These are phyloP conservation scores for Gilbertella persicaria DNA, from an alignment of 371 early-diverging fungal genomes.

Conservation along the genomic window DNA sequence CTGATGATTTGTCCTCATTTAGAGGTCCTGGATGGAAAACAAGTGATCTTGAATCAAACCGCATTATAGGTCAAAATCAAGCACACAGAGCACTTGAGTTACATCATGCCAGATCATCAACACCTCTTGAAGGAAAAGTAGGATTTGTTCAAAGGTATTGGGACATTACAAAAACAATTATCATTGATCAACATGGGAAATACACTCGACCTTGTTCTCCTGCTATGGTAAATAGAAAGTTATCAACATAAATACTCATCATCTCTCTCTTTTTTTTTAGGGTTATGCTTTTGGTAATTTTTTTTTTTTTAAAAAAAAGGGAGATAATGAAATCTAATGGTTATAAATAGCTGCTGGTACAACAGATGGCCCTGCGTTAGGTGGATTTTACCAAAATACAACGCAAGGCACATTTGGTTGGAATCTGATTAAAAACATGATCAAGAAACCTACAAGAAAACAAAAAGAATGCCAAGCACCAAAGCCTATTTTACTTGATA, in stretches of 20 bases:
- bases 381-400: constrained; percentile 45
- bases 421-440: constrained; percentile 41
- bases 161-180: constrained; percentile 42
- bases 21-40: constrained; percentile 46
- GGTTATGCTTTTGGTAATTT: constrained; percentile 40
- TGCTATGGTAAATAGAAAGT: constrained; percentile 41
- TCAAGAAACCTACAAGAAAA: constrained; percentile 39
- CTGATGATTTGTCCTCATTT: no score
- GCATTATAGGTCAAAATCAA: constrained; percentile 59
- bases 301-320: neutral
- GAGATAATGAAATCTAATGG: neutral
- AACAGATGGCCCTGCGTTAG: constrained; percentile 55
- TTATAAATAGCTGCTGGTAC: constrained; percentile 59
- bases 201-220: constrained; percentile 25
- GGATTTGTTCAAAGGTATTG: constrained; percentile 46
- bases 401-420: constrained; percentile 45
- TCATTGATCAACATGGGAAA: constrained; percentile 26
- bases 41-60: constrained; percentile 49
- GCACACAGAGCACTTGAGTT: constrained; percentile 40
- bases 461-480: constrained; percentile 59
- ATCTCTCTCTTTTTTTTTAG: constrained; percentile 12
- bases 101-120: constrained; percentile 6
- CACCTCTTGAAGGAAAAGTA: constrained; percentile 27
- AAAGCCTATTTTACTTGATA: constrained; percentile 62
- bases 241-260: constrained; percentile 21